Base-by-base conservation (phyloP, 345 rosid species). In the Theobroma cacao region DNA sequence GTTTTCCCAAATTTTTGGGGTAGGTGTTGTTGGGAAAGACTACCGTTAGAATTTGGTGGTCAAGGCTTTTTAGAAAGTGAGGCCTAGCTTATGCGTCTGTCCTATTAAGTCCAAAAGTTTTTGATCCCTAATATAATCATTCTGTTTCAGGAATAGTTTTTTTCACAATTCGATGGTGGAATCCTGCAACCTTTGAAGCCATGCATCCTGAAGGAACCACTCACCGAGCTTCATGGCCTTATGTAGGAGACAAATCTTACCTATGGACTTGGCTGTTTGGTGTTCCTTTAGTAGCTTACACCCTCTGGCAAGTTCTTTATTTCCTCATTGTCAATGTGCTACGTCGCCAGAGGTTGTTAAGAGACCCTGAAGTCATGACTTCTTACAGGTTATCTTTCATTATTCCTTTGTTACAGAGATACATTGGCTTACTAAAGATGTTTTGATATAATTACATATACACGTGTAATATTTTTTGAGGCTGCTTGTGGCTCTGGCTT, bases 291-390 rank as follows among this genome's bases (percentile, higher is more conserved):
- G 90, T 79, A 53, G 99, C 89, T 59, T 95, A 95, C 83, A 86
- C 90, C 62, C 89, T 95, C 47, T 95, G 99, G 99, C 99, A 95
- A 83, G 87, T 79, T 52, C 94, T 95, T 65, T 95, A 95, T 82
- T 93, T 92, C 72, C 91, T 95, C 71, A 91, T 95, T 47, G 99
- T 95, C 82, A 83, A 95, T 83, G 99, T 95, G 82, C 84, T 95
- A 1, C 97, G 98, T 53, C 86, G 94, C 43, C 99, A 95, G 82
- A 88, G 99, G 85, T 84, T 95, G 71, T 78, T 95, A 30, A 89
- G 95, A 85, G 99, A 95, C 84, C 99, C 99, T 72, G 99, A 95
- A 88, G 99, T 95, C 73, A 95, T 95, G 99, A 95, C 99, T 73
- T 95, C 99, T 15, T 95, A 93, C 87, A 90, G 99, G 99, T 93